phyloP scores from a whole-genome alignment of 768 basidiomycete genomes.

The Podaxis sp. region DNA sequence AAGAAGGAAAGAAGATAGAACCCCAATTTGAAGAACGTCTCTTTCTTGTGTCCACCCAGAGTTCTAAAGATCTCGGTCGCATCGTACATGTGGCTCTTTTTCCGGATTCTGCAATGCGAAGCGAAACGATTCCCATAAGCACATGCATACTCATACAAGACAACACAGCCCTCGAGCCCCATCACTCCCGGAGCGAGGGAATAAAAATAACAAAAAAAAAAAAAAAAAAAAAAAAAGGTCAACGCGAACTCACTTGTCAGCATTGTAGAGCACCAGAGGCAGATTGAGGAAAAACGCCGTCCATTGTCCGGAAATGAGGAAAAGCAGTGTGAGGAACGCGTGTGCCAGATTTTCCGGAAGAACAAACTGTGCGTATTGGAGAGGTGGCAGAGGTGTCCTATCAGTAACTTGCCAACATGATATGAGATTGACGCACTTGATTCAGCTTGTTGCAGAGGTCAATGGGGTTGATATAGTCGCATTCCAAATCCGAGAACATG shows the following conservation, averaged over 20 bases:
- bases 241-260: constrained; percentile 76
- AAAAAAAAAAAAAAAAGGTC: constrained; percentile 3
- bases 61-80: constrained; percentile 99
- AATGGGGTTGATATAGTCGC: constrained; percentile 99
- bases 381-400: neutral
- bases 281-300: constrained; percentile 86
- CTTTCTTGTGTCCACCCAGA: constrained; percentile 90
- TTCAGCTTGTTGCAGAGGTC: constrained; percentile 99
- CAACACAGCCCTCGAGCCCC: no score
- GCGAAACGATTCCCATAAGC: neutral
- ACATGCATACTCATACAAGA: neutral
- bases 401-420: neutral
- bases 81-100: constrained; percentile 97
- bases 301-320: constrained; percentile 97
- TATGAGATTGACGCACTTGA: constrained; percentile 50
- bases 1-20: constrained; percentile 92
- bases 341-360: constrained; percentile 95
- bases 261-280: constrained; percentile 86
- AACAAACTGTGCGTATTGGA: constrained; percentile 66
- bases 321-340: constrained; percentile 84
- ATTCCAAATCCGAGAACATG: constrained; percentile 99
- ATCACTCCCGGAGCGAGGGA: neutral
- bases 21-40: constrained; percentile 92
- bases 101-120: constrained; percentile 63
- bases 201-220: constrained; percentile 8